Evolutionary conservation across 1,284 basidiomycete genomes (phyloP), one percentile per base, ranked within the genome.

Genomic region (Phylloporus sp.): DNA sequence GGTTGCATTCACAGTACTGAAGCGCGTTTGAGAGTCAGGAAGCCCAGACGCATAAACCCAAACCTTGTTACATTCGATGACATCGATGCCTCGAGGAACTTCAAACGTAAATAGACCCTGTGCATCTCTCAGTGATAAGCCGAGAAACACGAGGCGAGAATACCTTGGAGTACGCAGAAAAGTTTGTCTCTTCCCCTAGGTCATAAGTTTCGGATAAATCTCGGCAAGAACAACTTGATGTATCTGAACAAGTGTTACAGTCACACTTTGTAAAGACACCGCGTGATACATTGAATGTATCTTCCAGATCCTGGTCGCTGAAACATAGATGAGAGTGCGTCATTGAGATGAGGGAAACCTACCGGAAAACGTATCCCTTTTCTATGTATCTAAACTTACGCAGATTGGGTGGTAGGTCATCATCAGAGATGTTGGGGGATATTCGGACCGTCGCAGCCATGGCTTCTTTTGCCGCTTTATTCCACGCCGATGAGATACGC

Each of bases 41-140:
- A 41, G 29, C 20, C 58, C 5, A 6, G 19, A 37, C 1, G 41
- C 27, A n/a, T 37, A 20, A 29, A 12, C 19, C 23, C 74, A 58
- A 72, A 88, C 89, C 73, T 82, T 79, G 68, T 89, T 91, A 66
- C 89, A 91, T 73, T 91, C 90, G 11, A 89, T 81, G 20, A 89
- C 86, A 60, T 88, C 85, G 4, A 78, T 73, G 3, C 85, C 84
- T 17, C 75, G 78, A 11, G 81, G 80, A 3, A 85, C 73, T 61
- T 80, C 76, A 70, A 88, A 86, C 10, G 79, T 78, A 74, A 86
- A 89, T 4, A 85, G 73, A 14, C 86, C 83, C 89, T 90, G 62
- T 45, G 63, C 49, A 37, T 37, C n/a, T 35, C 57, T 71, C 17
- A 71, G 49, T 15, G 37, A 5, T 49, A 63, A 32, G 23, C 12